A percentile compares a stretch with the other conserved stretches of the same genome.
These are phyloP conservation scores for Populus alba DNA, from an alignment of 345 rosid species.

Conservation along the genomic window DNA sequence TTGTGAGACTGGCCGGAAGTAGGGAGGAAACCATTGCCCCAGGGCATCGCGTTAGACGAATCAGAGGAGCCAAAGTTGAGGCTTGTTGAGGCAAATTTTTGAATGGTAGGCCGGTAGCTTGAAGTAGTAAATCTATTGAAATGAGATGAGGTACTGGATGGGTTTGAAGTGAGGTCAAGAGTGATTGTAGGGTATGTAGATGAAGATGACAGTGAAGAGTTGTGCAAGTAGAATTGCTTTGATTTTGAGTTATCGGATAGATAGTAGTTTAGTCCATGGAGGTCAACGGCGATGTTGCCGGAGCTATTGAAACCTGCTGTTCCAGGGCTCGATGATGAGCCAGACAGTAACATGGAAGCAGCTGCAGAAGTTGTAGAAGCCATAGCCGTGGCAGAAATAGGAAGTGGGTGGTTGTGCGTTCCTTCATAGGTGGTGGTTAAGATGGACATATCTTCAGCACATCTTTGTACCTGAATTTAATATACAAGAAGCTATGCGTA, in stretches of 20 bases:
- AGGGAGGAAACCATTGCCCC: constrained; percentile 36
- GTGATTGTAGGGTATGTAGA: constrained; percentile 71
- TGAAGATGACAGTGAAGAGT: constrained; percentile 45
- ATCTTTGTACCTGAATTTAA: constrained; percentile 74
- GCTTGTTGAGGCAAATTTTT: constrained; percentile 40
- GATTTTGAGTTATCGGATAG: constrained; percentile 44
- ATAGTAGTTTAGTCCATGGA: constrained; percentile 49
- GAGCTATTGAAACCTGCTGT: neutral
- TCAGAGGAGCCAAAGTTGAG: constrained; percentile 58
- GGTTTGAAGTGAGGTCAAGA: constrained; percentile 68
- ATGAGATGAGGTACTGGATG: constrained; percentile 34
- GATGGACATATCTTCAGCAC: constrained; percentile 76
- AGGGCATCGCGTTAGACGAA: constrained; percentile 27
- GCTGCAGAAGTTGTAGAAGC: constrained; percentile 95
- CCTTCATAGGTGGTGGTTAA: constrained; percentile 93
- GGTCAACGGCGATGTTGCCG: constrained; percentile 26
- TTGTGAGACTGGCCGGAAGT: constrained; percentile 27
- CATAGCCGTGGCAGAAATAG: constrained; percentile 88
- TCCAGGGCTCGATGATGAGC: constrained; percentile 30
- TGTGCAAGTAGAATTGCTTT: constrained; percentile 43
- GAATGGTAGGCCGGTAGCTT: constrained; percentile 14
- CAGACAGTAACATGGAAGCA: constrained; percentile 75
- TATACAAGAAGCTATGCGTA: neutral
- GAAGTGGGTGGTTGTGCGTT: constrained; percentile 87
- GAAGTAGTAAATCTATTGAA: constrained; percentile 37